Evolutionary conservation across 805 yeast genomes (phyloP), one percentile per base, ranked within the genome.

Genomic region (Candida railenensis): DNA sequence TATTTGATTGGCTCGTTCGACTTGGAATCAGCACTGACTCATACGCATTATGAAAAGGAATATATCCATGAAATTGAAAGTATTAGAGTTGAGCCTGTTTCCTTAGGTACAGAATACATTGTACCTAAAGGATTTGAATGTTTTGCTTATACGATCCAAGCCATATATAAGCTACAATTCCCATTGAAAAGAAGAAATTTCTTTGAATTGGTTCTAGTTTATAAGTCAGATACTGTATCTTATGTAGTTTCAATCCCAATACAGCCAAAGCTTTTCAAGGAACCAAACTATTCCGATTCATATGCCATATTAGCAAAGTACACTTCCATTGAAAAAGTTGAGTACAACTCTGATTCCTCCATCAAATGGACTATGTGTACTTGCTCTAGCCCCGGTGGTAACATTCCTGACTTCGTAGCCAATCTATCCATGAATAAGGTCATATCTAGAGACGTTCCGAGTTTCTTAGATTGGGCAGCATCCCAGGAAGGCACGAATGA

Each of bases 361-460:
- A 47, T 53, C 21, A 5, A 25, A 25, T 72, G 77, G 77, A 48
- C 52, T 16, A 70, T 72, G 76, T 61, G 68, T 37, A 70, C 74
- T 1, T 58, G 65, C 37, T 69, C 76, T 3, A 58, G 56, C 14
- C 71, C 77, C 2, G 68, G 68, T 25, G 77, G 77, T 1, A 46
- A 42, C n/a, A 61, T 72, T 8, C 76, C 76, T 2, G 48, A 54
- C 8, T 69, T 71, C 68, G 38, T 72, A 11, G 61, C 69, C 4
- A 59, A 59, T 38, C 37, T 56, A 49, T 53, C 61, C 7, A 56
- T 68, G 33, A 61, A 63, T 14, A 58, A 59, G 8, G 76, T 67
- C 4, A 62, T 72, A 34, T 63, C 71, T 3, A 66, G 67, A 46
- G 77, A 72, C 43, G 76, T 72, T 8, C 74, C 75, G 0, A 53